These are phyloP conservation scores for Calvatia gigantea DNA, from an alignment of 768 basidiomycete genomes.

Conservation along the genomic window DNA sequence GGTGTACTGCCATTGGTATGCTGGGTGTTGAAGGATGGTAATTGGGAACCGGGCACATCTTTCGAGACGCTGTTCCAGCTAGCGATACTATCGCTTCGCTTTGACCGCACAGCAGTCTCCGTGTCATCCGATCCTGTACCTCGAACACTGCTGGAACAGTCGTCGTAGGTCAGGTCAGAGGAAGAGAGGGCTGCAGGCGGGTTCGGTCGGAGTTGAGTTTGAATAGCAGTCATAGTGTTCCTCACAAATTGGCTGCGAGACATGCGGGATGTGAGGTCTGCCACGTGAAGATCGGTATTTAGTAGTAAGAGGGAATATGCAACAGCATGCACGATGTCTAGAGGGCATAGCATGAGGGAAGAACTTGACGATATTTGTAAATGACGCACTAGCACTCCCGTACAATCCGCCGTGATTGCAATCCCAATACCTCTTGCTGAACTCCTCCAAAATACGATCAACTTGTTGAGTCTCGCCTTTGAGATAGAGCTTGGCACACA, in stretches of 20 bases:
- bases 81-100: constrained; percentile 79
- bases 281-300: constrained; percentile 97
- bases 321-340: constrained; percentile 93
- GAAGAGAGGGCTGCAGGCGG: constrained; percentile 46
- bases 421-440: constrained; percentile 87
- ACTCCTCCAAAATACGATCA: constrained; percentile 91
- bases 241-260: constrained; percentile 87
- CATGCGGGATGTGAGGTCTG: constrained; percentile 86
- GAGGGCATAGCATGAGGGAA: constrained; percentile 3
- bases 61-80: constrained; percentile 80
- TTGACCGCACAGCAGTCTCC: constrained; percentile 52
- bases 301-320: constrained; percentile 89
- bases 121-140: constrained; percentile 55
- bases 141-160: constrained; percentile 55
- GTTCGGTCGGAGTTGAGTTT: constrained; percentile 65
- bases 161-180: constrained; percentile 65
- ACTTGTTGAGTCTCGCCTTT: constrained; percentile 98
- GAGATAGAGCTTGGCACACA: constrained; percentile 90
- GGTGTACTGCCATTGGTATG: constrained; percentile 61
- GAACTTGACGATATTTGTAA: constrained; percentile 3
- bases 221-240: constrained; percentile 87
- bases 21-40: constrained; percentile 23
- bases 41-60: constrained; percentile 45
- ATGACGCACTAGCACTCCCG: constrained; percentile 67
- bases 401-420: constrained; percentile 83